Evolutionary conservation across 257 asterid species (phyloP).

Genomic region (Prunella vulgaris): DNA sequence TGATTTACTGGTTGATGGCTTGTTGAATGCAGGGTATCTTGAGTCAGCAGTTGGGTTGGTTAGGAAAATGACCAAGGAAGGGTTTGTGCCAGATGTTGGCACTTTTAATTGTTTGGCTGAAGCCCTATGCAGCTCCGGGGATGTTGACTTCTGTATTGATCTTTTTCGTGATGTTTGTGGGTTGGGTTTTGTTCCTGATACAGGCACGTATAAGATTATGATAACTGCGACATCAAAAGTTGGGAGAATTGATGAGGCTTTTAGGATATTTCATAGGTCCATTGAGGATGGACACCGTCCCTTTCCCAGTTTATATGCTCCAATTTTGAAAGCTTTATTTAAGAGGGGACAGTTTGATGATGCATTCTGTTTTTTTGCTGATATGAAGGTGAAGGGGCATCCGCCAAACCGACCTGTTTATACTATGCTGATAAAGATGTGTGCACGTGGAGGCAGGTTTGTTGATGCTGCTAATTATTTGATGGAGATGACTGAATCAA

Average conservation of each 20-base stretch:
- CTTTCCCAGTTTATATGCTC: constrained; percentile 94
- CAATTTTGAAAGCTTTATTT: constrained; percentile 66
- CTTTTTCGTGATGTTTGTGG: constrained; percentile 68
- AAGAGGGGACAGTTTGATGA: constrained; percentile 82
- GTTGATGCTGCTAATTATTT: constrained; percentile 95
- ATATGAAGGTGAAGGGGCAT: constrained; percentile 94
- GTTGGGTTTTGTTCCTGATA: constrained; percentile 66
- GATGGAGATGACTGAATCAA: constrained; percentile 84
- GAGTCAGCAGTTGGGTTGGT: constrained; percentile 91
- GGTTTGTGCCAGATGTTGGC: constrained; percentile 76
- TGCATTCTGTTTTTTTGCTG: constrained; percentile 85
- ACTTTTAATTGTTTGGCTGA: constrained; percentile 82
- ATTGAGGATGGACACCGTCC: constrained; percentile 86
- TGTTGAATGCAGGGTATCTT: constrained; percentile 91
- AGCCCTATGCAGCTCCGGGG: constrained; percentile 69
- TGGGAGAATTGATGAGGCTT: constrained; percentile 76
- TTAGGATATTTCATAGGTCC: constrained; percentile 64
- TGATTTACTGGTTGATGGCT: constrained; percentile 80
- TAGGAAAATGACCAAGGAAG: constrained; percentile 84
- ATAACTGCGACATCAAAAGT: constrained; percentile 60
- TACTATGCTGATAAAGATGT: constrained; percentile 85
- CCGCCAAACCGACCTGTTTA: constrained; percentile 89
- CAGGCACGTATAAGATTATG: constrained; percentile 63
- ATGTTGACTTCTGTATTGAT: constrained; percentile 63
- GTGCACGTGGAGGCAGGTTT: constrained; percentile 78